Evolutionary conservation across 2,329 filamentous ascomycete genomes (phyloP).

Genomic region (Hypocrella siamensis): DNA sequence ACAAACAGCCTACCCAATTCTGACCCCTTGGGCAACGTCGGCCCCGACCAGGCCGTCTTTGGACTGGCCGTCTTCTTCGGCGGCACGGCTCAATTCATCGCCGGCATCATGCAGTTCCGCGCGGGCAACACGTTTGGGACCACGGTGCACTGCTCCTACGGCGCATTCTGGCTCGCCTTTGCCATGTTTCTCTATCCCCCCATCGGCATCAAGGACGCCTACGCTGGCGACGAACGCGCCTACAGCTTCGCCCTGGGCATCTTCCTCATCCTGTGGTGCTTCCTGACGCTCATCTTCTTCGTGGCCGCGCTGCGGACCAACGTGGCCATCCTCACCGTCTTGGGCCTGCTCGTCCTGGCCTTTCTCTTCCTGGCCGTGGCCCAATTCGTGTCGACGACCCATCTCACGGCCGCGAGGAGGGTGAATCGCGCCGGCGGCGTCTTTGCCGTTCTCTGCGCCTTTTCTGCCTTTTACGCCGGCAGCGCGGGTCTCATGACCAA

Average conservation of each 20-base stretch:
- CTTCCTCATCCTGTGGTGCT: slow-evolving; percentile 43
- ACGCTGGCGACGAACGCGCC: slow-evolving; percentile 20
- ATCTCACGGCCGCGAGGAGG: slow-evolving; percentile 20
- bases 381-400: slow-evolving; percentile 29
- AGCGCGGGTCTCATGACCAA: slow-evolving; percentile 23
- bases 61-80: slow-evolving; percentile 34
- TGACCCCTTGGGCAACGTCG: slow-evolving; percentile 16
- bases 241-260: slow-evolving; percentile 38
- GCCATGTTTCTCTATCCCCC: slow-evolving; percentile 37
- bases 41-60: slow-evolving; percentile 20
- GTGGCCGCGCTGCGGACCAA: slow-evolving; percentile 42
- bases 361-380: slow-evolving; percentile 44
- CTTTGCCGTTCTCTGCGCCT: slow-evolving; percentile 19
- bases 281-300: slow-evolving; percentile 40
- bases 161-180: slow-evolving; percentile 46
- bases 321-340: slow-evolving; percentile 38
- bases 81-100: slow-evolving; percentile 50
- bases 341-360: slow-evolving; percentile 40
- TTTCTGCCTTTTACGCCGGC: slow-evolving; percentile 23
- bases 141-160: slow-evolving; percentile 44
- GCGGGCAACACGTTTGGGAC: slow-evolving; percentile 49
- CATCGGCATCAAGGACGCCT: slow-evolving; percentile 32
- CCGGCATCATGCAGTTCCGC: slow-evolving; percentile 40
- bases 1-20: slow-evolving; percentile 16
- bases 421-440: slow-evolving; percentile 27